Conservation (phyloP, 345 rosid genomes). For the Populus tremula region DNA sequence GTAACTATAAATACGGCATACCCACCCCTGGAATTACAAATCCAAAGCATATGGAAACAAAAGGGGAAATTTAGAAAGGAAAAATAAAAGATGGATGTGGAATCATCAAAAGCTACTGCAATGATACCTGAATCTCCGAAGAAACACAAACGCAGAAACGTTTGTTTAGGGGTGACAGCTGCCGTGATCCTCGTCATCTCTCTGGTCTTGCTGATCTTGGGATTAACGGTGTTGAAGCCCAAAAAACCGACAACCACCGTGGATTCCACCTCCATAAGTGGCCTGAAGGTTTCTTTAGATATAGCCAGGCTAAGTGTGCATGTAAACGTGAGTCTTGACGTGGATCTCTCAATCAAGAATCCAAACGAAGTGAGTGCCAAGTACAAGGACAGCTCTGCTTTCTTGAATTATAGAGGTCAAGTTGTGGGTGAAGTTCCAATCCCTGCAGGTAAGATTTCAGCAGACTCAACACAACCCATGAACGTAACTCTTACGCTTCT, state of each 20-base stretch:
- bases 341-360: slow-evolving; percentile 53
- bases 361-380: slow-evolving; percentile 67
- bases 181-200: slow-evolving; percentile 27
- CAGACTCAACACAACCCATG: slow-evolving; percentile 44
- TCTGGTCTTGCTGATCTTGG: slow-evolving; percentile 45
- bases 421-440: slow-evolving; percentile 66
- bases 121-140: slow-evolving; percentile 1
- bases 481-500: slow-evolving; percentile 56
- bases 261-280: slow-evolving; percentile 40
- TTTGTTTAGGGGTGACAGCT: slow-evolving; percentile 37
- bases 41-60: not conserved
- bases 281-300: slow-evolving; percentile 38
- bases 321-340: slow-evolving; percentile 53
- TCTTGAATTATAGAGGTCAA: slow-evolving; percentile 56
- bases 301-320: slow-evolving; percentile 8
- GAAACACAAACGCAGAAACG: slow-evolving; percentile 30
- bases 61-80: not conserved
- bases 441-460: slow-evolving; percentile 46
- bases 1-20: not conserved
- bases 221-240: slow-evolving; percentile 72
- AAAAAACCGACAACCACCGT: slow-evolving; percentile 46
- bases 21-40: not conserved
- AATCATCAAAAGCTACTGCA: not conserved
- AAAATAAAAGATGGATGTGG: not conserved
- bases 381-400: slow-evolving; percentile 41